phyloP scores from a whole-genome alignment of 1,284 basidiomycete species.

The Violaceomyces palustris region DNA sequence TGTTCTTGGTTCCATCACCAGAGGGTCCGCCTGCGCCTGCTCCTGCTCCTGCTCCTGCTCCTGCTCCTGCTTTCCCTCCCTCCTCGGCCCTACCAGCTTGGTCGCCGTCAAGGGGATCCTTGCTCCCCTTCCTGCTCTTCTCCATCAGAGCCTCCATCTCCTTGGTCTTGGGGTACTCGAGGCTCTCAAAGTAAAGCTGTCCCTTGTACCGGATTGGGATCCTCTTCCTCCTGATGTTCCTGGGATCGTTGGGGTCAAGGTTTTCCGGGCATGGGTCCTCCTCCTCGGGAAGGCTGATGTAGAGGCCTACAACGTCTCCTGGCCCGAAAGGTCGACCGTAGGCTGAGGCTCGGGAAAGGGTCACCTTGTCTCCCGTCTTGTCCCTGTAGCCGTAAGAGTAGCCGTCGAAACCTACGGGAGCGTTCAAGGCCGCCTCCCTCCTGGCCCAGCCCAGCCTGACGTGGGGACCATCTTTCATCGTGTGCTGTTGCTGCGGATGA shows the following conservation, averaged over 20 bases:
- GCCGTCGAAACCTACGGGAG: conserved; percentile 85
- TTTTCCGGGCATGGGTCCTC: conserved; percentile 9
- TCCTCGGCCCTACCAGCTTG: neutral
- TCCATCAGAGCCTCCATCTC: conserved; percentile 73
- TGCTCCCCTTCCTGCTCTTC: conserved; percentile 44
- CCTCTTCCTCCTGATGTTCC: conserved; percentile 43
- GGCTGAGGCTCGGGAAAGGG: conserved; percentile 70
- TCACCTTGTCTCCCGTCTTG: conserved; percentile 83
- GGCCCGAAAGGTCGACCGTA: conserved; percentile 68
- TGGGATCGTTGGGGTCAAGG: conserved; percentile 10
- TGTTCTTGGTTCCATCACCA: too few relatives aligned
- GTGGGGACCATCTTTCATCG: conserved; percentile 63
- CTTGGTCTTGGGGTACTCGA: conserved; percentile 84
- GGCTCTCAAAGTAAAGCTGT: conserved; percentile 91
- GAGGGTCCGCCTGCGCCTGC: too few relatives aligned
- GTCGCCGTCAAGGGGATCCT: conserved; percentile 1
- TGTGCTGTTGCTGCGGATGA: conserved; percentile 2
- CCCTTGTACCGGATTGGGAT: conserved; percentile 84
- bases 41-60: too few relatives aligned
- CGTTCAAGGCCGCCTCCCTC: conserved; percentile 84
- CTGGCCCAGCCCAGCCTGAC: conserved; percentile 87
- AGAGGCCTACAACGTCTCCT: conserved; percentile 89
- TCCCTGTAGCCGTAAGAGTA: conserved; percentile 90
- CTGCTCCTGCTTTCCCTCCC: too few relatives aligned
- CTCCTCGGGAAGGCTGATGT: conserved; percentile 71